These are phyloP conservation scores for Pichia insulana DNA, from an alignment of 805 yeast genomes.

Conservation along the genomic window DNA sequence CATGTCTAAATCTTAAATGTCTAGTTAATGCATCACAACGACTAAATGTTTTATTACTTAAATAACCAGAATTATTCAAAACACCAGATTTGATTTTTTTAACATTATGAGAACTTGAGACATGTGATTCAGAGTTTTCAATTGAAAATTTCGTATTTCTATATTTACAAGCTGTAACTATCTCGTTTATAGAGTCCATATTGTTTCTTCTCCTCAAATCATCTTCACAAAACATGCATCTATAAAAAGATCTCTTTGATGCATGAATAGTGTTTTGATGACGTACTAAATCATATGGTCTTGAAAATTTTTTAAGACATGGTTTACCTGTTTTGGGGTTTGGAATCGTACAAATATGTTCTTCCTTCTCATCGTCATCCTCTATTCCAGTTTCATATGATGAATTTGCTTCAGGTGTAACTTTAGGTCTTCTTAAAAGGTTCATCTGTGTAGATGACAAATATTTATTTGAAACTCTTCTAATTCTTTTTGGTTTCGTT, in stretches of 20 bases:
- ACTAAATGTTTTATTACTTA: slow-evolving; percentile 64
- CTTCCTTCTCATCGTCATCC: slow-evolving; percentile 16
- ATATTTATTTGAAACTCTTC: slow-evolving; percentile 3
- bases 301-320: slow-evolving; percentile 75
- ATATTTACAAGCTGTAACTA: slow-evolving; percentile 27
- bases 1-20: slow-evolving; percentile 88
- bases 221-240: slow-evolving; percentile 80
- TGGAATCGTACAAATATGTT: slow-evolving; percentile 50
- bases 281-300: slow-evolving; percentile 90
- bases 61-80: slow-evolving; percentile 20
- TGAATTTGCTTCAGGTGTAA: background rate
- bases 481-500: slow-evolving; percentile 9
- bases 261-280: slow-evolving; percentile 97
- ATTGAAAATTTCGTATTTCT: slow-evolving; percentile 20
- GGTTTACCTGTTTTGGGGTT: slow-evolving; percentile 54
- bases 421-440: slow-evolving; percentile 6
- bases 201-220: slow-evolving; percentile 39
- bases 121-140: slow-evolving; percentile 24
- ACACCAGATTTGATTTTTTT: slow-evolving; percentile 31
- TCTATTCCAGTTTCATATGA: no score
- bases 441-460: background rate
- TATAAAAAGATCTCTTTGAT: slow-evolving; percentile 70
- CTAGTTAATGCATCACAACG: slow-evolving; percentile 92
- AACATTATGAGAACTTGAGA: slow-evolving; percentile 25
- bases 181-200: slow-evolving; percentile 38